Evolutionary conservation across 2,329 filamentous ascomycete genomes (phyloP).

Genomic region (Ambrosiella beaveri): DNA sequence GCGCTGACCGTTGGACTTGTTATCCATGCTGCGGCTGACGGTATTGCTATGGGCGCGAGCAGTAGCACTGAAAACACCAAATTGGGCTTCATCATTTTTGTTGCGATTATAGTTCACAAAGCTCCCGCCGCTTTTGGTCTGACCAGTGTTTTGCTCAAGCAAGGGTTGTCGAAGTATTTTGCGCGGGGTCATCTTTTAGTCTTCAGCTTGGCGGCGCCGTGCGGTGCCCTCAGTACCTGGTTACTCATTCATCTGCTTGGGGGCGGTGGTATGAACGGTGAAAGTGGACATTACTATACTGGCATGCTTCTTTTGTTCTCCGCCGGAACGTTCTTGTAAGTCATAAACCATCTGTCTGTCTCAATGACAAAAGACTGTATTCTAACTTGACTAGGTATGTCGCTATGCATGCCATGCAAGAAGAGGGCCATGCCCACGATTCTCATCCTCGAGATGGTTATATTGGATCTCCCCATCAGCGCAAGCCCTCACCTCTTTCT

Average conservation of each 20-base stretch:
- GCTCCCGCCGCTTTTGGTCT: constrained; percentile 89
- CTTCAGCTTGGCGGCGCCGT: constrained; percentile 80
- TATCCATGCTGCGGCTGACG: constrained; percentile 87
- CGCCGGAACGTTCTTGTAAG: constrained; percentile 86
- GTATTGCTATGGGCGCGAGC: constrained; percentile 87
- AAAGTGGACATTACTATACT: constrained; percentile 66
- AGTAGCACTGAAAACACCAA: constrained; percentile 56
- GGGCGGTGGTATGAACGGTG: constrained; percentile 41
- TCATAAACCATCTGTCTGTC: constrained; percentile 7
- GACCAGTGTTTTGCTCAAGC: constrained; percentile 76
- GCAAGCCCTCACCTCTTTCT: constrained; percentile 37
- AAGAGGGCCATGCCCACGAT: constrained; percentile 39
- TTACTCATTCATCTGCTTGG: constrained; percentile 58
- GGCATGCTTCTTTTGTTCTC: constrained; percentile 90
- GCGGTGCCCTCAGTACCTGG: constrained; percentile 73
- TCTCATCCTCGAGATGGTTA: constrained; percentile 40
- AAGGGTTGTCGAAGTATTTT: constrained; percentile 73
- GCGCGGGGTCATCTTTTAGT: constrained; percentile 72
- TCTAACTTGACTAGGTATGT: constrained; percentile 51
- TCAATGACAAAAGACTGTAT: not conserved
- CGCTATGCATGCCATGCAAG: constrained; percentile 96
- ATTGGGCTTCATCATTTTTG: constrained; percentile 78
- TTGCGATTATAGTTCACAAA: constrained; percentile 96
- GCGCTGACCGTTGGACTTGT: constrained; percentile 90
- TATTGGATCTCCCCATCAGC: constrained; percentile 30